Evolutionary conservation across 768 basidiomycete species (phyloP), one percentile per base, ranked within the genome.

Genomic region (Suillus variegatus): DNA sequence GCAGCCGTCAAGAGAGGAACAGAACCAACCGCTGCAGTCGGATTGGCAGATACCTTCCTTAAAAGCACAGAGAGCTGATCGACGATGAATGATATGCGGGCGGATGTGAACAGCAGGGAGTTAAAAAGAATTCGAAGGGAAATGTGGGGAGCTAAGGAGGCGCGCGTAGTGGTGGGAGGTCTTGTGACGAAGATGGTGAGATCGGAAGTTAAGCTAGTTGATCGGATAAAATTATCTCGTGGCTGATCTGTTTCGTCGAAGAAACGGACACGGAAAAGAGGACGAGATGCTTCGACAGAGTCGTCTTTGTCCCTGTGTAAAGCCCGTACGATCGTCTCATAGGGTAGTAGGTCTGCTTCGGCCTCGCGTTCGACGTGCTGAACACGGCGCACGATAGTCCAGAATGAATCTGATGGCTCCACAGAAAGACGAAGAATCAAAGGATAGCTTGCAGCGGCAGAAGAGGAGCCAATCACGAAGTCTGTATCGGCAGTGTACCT

Each of bases 401-500:
- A 95, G 78, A 92, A 98, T 1, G 93, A 88, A 80, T 96, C 94
- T 22, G 84, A 82, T 0, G 95, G 92, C 68, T 95, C 92, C 54
- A 97, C 80, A 12, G 90, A 84, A 60, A 98, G 77, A 25, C 95
- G 87, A 36, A 99, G 85, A 46, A 99, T 84, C 46, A 99, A 83
- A 10, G 95, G 94, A 65, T 92, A 88, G 32, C 86, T 85, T 7
- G 87, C 85, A 6, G 85, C 80, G 2, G 92, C 87, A 32, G 93
- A 90, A 18, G 94, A 95, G 4, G 93, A 93, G 43, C 92, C 95
- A 72, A 99, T 91, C 65, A 97, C 85, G 67, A 99, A 83, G 71
- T 97, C 95, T 35, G 89, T 95, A 75, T 99, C 97, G 47, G 93
- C 96, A 0, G 97, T 98, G 79, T 95, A 97, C 49, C 97, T 85